These are phyloP conservation scores for Trichopus zeylanicus DNA, from an alignment of 116 monocot species.

Conservation along the genomic window DNA sequence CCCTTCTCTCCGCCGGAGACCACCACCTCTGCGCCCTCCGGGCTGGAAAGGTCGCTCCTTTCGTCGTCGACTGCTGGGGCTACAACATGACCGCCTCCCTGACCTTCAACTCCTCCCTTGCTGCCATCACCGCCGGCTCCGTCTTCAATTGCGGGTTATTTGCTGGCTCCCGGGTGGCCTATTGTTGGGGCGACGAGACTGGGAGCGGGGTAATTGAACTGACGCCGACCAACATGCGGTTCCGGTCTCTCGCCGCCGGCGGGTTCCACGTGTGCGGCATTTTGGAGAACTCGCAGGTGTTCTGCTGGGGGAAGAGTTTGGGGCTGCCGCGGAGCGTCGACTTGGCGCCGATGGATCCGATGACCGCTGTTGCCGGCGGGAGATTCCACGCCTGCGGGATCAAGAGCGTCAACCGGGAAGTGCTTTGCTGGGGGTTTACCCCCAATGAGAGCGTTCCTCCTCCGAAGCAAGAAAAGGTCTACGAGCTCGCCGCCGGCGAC, in stretches of 20 bases:
- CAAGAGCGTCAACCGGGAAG: slow-evolving; percentile 38
- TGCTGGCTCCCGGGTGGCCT: slow-evolving; percentile 21
- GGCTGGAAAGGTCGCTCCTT: no score
- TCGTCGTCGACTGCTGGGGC: slow-evolving; percentile 97
- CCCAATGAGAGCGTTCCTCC: slow-evolving; percentile 63
- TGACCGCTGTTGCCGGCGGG: slow-evolving; percentile 78
- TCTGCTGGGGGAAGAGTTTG: slow-evolving; percentile 88
- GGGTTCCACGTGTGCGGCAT: slow-evolving; percentile 94
- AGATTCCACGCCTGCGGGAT: slow-evolving; percentile 92
- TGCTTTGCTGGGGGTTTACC: slow-evolving; percentile 82
- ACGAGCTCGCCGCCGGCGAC: slow-evolving; percentile 72
- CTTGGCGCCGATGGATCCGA: slow-evolving; percentile 50
- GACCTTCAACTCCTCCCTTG: slow-evolving; percentile 19
- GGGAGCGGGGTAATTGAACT: slow-evolving; percentile 50
- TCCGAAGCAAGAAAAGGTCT: slow-evolving; percentile 33
- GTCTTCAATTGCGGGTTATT: slow-evolving; percentile 83
- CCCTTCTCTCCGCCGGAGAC: slow-evolving; percentile 86
- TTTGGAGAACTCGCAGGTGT: slow-evolving; percentile 42
- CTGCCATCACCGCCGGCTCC: slow-evolving; percentile 71
- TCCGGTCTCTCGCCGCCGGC: slow-evolving; percentile 64
- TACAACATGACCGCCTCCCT: slow-evolving; percentile 92
- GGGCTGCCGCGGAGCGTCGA: slow-evolving; percentile 29
- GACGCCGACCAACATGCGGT: slow-evolving; percentile 36
- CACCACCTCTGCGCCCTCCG: slow-evolving; percentile 78
- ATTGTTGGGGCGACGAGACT: slow-evolving; percentile 96